Base-by-base conservation (phyloP, 148 eudicot species). In the Silene uniflora region DNA sequence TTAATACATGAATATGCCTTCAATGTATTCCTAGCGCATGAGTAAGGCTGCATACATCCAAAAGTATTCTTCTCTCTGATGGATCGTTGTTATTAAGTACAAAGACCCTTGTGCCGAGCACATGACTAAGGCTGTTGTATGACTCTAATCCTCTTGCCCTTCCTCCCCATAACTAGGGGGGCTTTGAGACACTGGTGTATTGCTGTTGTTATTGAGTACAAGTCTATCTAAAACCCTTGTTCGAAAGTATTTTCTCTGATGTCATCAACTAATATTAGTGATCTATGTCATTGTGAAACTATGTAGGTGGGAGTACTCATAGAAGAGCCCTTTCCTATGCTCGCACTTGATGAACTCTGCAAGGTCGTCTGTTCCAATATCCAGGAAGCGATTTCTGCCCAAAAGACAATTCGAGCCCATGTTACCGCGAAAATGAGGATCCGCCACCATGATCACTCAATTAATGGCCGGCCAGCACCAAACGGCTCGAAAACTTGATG, bases 271-370 rank as follows among this genome's bases (percentile, higher is more conserved):
- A 25, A 46, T 73, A 67, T 2, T 23, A 6, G 6, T 52, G 42
- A 22, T 21, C 16, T 72, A 10, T 70, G 71, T 10, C 68, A 16
- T 44, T 63, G 25, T 9, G 54, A 73, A 77, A 64, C 62, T 42
- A 27, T 86, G 79, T 84, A 94, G 97, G 98, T 94, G 19, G 97
- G 97, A 76, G 98, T 94, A 73, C 96, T 94, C 68, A 94, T 94
- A 54, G 97, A 94, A 84, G 98, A 94, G 84, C 96, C 98, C 11
- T 94, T 94, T 81, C 89, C 98, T 10, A 86, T 89, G 96, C 98
- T 94, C 69, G 90, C 96, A 55, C 92, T 94, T 49, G 98, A 94
- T 65, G 96, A 90, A 69, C 78, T 91, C n/a, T 94, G 97, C 84
- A 79, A 80, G 64, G 73, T 32, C 61, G 78, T 87, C 73, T 84